Conservation (phyloP, 805 yeast genomes). For the Schizosaccharomyces lindneri region DNA sequence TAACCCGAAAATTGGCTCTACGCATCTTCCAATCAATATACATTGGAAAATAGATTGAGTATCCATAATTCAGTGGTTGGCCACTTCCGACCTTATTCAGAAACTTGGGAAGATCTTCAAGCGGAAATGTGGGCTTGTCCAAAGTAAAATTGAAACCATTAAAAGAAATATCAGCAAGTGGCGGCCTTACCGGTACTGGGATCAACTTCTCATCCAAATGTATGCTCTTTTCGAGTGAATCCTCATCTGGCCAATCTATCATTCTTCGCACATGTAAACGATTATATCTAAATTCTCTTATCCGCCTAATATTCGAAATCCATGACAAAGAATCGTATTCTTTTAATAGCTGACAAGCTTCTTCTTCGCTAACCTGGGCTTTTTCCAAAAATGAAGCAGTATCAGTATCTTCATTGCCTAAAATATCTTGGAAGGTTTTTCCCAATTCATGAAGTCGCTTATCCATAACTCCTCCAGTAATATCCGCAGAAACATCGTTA, state of each 20-base stretch:
- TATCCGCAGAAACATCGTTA: background rate
- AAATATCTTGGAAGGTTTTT: background rate
- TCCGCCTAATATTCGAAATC: conserved; percentile 28
- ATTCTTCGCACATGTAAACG: background rate
- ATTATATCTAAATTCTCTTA: conserved; percentile 10
- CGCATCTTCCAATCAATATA: conserved; percentile 28
- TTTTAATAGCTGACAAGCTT: background rate
- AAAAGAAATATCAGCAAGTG: conserved; percentile 27
- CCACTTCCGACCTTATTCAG: conserved; percentile 59
- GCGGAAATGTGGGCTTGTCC: conserved; percentile 26
- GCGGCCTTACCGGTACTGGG: conserved; percentile 24
- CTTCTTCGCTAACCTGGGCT: background rate
- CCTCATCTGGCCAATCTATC: conserved; percentile 15
- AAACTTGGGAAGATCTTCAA: conserved; percentile 31
- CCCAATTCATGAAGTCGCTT: background rate
- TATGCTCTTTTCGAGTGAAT: conserved; percentile 16
- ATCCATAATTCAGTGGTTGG: conserved; percentile 43
- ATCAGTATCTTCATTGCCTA: background rate
- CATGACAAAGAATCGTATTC: conserved; percentile 22
- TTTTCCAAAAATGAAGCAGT: background rate
- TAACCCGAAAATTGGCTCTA: conserved; percentile 43
- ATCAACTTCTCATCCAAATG: conserved; percentile 22
- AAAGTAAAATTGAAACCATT: conserved; percentile 25
- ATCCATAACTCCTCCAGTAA: background rate
- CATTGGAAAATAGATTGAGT: conserved; percentile 44